Conservation (phyloP, 352 stramenopile genomes). For the Globisporangium apiculatum region DNA sequence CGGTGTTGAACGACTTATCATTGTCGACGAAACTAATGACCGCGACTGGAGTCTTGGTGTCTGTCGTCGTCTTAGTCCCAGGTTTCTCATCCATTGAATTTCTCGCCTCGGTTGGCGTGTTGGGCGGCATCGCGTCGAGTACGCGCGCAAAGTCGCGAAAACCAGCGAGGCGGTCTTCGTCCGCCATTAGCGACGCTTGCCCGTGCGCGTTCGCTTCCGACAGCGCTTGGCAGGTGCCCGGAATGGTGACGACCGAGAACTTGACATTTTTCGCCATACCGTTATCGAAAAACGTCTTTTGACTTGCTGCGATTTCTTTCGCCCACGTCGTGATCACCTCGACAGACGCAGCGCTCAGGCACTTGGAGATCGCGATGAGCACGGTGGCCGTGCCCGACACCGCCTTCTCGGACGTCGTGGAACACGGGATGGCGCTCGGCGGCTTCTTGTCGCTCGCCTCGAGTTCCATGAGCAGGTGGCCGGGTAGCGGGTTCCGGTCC, state of each 20-base stretch:
- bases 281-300: conserved; percentile 8
- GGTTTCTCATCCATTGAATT: background rate
- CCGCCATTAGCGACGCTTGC: conserved; percentile 5
- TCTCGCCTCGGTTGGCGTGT: background rate
- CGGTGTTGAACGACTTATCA: conserved; percentile 3
- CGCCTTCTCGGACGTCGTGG: background rate
- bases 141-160: conserved; percentile 7
- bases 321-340: conserved; percentile 36
- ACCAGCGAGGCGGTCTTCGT: conserved; percentile 3
- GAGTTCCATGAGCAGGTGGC: conserved; percentile 4
- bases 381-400: conserved; percentile 17
- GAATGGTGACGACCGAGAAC: conserved; percentile 10
- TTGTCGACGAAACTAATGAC: conserved; percentile 15
- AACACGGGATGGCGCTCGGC: background rate
- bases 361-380: conserved; percentile 56
- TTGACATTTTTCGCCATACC: background rate
- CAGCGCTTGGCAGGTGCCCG: conserved; percentile 28
- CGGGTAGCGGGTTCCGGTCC: conserved; percentile 2
- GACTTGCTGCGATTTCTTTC: background rate
- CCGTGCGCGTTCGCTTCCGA: conserved; percentile 23
- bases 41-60: conserved; percentile 2
- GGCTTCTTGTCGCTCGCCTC: background rate
- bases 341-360: conserved; percentile 26
- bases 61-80: background rate
- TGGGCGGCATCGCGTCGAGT: conserved; percentile 2